Evolutionary conservation across 192 early-diverging fungal genomes (phyloP), one percentile per base, ranked within the genome.

Genomic region (Rhizoclosmatium globosum): DNA sequence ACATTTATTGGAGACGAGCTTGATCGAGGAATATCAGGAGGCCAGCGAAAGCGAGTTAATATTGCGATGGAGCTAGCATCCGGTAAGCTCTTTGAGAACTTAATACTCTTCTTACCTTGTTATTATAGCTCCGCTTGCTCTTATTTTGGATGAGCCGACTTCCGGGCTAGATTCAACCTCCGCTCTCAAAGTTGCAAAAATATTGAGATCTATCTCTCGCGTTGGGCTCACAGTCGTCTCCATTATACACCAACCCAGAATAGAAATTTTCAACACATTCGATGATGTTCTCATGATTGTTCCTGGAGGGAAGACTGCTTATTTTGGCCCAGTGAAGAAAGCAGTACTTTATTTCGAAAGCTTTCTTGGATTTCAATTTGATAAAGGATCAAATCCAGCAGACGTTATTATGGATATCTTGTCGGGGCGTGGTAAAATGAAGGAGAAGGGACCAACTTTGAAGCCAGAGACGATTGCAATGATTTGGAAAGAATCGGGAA

Each of bases 81-180:
- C 31, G 89, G 68, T 71, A 43, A 59, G 50, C 6, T 53, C 17
- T 53, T 13, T 13, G 17, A 13, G 50, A 7, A 17, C 15, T 46
- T 17, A 7, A 59, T 13, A 0, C 50, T 13, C 50, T 53, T 53
- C 50, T 53, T 53, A 53, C 17, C 17, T 0, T 53, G 17, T 13
- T 53, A 53, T 13, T 13, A 13, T 53, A 74, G 72, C 90, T 69
- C 95, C 95, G 19, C 90, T 91, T 78, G 79, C 92, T 47, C 86
- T 97, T 46, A 94, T 96, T 82, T 85, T 95, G 71, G 96, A 97
- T 85, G 96, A 88, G 65, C 94, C 94, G 60, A 96, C 95, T 2
- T 94, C 93, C 46, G 96, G 96, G 7, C 41, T 88, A 1, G 93
- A 95, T 77, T 88, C 93, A 15, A 91, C 93, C 0, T 92, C 82